Percentiles rank a stretch among this genome's conserved stretches.
Conservation (phyloP, 805 yeast species). For the Myxozyma neotropica region DNA sequence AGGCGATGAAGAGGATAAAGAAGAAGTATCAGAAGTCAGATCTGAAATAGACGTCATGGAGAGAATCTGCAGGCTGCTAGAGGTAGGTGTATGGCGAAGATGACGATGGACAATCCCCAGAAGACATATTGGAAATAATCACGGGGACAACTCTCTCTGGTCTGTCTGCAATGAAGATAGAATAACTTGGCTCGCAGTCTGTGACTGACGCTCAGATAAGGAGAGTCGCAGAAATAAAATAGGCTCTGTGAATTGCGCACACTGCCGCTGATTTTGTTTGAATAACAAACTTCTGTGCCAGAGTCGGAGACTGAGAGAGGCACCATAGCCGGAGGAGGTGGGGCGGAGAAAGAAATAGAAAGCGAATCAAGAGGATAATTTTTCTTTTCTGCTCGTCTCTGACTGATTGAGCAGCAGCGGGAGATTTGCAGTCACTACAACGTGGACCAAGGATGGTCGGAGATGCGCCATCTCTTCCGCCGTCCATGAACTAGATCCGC, state of each 20-base stretch:
- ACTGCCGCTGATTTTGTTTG: not conserved
- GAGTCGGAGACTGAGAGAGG: not conserved
- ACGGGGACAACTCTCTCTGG: not conserved
- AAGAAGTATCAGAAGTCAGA: not conserved
- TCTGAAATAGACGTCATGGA: not conserved
- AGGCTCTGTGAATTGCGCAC: not conserved
- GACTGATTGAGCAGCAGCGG: not conserved
- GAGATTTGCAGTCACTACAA: not conserved
- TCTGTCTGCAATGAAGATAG: not conserved
- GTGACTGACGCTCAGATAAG: not conserved
- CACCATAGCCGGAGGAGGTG: not conserved
- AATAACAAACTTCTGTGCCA: not conserved
- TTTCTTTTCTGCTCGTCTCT: not conserved
- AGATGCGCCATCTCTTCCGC: not conserved
- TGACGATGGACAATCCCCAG: too few relatives aligned
- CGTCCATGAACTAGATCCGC: not conserved
- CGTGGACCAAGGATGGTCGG: not conserved
- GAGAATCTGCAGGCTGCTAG: not conserved
- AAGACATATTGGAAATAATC: not conserved
- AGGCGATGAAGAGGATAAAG: not conserved
- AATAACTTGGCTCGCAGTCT: not conserved
- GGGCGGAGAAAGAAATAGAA: not conserved
- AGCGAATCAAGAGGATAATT: constrained; percentile 1
- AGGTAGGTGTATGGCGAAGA: not conserved
- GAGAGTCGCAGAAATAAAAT: not conserved